Evolutionary conservation across 371 early-diverging fungal species (phyloP), one percentile per base, ranked within the genome.

Genomic region (Mortierella sp.): DNA sequence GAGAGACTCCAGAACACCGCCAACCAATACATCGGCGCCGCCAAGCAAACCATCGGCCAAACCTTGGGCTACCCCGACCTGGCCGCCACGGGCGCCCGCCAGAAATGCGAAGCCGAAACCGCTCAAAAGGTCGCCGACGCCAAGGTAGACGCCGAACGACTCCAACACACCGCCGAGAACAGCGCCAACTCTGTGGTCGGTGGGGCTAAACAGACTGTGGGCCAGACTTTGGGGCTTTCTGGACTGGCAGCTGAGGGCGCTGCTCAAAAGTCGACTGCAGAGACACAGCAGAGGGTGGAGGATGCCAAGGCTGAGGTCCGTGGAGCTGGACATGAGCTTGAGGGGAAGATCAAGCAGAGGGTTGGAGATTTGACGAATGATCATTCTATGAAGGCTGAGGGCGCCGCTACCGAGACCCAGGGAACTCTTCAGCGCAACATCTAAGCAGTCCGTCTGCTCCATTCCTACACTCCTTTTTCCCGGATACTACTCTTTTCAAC

Each of bases 331-430:
- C 10, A 40, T 10, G 67, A 67, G 21, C 11, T 67, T 24, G 67
- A 67, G 24, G 40, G 40, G 9, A 67, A 37, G 40, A 40, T 67
- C 24, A 67, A 90, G 83, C 86, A 91, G 48, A 82, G 71, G n/a
- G 73, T 88, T 14, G 90, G 90, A 26, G 59, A 73, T n/a, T 75
- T 81, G 34, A 57, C 87, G 6, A 88, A 87, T 31, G 88, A 91
- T 51, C 86, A 83, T 31, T 70, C 77, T 46, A 57, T 87, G 77
- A 72, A 90, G 78, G 78, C 83, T 28, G 78, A 88, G 70, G 90
- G 90, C 10, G 75, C 80, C 28, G 48, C 88, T n/a, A 87, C 88
- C 75, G 82, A 81, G 46, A 72, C 74, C n/a, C 51, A 80, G 37
- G 91, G 91, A 40, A 71, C 86, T n/a, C 78, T 83, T 51, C 73